phyloP scores from a whole-genome alignment of 2,329 filamentous ascomycete genomes.

The Colletotrichum limetticola region DNA sequence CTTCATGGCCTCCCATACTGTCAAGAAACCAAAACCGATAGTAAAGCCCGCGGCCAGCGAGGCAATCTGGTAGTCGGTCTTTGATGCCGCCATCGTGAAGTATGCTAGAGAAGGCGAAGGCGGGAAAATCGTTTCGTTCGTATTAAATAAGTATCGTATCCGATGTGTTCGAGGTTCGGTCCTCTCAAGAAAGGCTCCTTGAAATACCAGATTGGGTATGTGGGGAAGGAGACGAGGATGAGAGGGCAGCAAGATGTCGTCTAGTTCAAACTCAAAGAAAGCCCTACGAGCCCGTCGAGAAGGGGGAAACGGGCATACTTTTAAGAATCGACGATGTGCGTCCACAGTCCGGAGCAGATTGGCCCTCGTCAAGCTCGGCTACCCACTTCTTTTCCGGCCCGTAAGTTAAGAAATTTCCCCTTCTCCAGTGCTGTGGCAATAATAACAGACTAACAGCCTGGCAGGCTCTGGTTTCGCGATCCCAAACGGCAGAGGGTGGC shows the following conservation, averaged over 20 bases:
- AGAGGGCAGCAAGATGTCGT: background rate
- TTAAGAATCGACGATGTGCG: background rate
- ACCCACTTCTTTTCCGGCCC: background rate
- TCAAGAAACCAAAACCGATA: conserved; percentile 54
- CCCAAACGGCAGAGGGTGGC: background rate
- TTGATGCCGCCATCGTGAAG: conserved; percentile 33
- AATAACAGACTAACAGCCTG: background rate
- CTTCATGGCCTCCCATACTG: conserved; percentile 52
- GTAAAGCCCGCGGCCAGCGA: conserved; percentile 46
- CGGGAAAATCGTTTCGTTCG: background rate
- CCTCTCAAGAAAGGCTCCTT: background rate
- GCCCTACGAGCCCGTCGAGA: background rate
- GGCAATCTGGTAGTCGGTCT: conserved; percentile 42
- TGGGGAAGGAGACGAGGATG: background rate
- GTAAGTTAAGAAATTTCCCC: background rate
- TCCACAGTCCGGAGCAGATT: background rate
- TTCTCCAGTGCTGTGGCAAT: background rate
- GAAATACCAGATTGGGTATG: background rate
- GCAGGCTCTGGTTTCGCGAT: background rate
- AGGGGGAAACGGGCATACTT: background rate
- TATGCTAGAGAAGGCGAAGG: no score
- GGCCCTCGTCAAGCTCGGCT: background rate
- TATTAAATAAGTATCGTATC: background rate
- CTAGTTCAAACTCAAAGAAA: background rate
- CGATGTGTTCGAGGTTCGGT: background rate